Conservation (phyloP, 352 stramenopile species). For the Globisporangium alternatum region DNA sequence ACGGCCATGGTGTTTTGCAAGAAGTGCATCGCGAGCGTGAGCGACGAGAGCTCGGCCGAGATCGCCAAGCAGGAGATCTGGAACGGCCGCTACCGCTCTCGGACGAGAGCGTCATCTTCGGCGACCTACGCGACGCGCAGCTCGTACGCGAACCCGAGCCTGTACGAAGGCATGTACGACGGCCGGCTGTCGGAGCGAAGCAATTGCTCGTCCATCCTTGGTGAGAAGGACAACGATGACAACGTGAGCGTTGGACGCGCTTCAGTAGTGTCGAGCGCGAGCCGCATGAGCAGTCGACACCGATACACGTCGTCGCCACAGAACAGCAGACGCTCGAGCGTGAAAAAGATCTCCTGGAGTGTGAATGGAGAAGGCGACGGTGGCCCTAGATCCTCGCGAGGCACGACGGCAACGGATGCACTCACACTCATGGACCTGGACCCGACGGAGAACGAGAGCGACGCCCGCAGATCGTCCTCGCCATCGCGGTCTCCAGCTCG, state of each 20-base stretch:
- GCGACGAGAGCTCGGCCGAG: constrained; percentile 50
- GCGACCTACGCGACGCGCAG: constrained; percentile 7
- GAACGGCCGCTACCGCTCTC: constrained; percentile 28
- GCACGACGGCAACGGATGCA: constrained; percentile 37
- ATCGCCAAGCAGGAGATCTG: constrained; percentile 62
- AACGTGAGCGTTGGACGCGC: constrained; percentile 24
- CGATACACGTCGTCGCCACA: background rate
- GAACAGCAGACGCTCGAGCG: constrained; percentile 2
- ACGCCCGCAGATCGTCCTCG: background rate
- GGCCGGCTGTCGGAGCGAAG: constrained; percentile 40
- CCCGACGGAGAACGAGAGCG: constrained; percentile 2
- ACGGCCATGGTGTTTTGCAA: constrained; percentile 65
- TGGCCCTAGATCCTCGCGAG: constrained; percentile 3
- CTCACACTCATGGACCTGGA: constrained; percentile 47
- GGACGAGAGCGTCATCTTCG: constrained; percentile 35
- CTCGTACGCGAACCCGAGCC: constrained; percentile 17
- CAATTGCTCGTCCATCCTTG: constrained; percentile 37
- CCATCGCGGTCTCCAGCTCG: background rate
- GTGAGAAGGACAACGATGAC: constrained; percentile 23
- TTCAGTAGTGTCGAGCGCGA: background rate
- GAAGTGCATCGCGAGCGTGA: constrained; percentile 40
- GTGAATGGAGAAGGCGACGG: constrained; percentile 10
- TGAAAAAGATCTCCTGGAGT: constrained; percentile 21
- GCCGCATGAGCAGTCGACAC: constrained; percentile 1
- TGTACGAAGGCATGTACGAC: constrained; percentile 11